These are phyloP conservation scores for Gymnopilus dilepis DNA, from an alignment of 768 basidiomycete species.

Conservation along the genomic window DNA sequence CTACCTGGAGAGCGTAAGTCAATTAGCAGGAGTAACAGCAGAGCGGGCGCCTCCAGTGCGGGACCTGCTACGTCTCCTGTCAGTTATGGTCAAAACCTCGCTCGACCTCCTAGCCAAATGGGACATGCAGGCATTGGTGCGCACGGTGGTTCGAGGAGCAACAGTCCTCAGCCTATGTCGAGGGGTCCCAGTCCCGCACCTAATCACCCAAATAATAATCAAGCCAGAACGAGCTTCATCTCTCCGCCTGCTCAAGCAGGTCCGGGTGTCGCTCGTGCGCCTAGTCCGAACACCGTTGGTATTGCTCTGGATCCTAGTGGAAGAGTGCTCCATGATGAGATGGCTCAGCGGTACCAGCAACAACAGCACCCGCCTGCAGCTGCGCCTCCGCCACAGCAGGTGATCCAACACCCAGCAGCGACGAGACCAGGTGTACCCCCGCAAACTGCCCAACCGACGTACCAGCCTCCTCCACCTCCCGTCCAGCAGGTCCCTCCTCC, in stretches of 20 bases:
- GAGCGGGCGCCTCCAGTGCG: conserved; percentile 25
- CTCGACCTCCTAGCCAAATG: conserved; percentile 59
- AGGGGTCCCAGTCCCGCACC: conserved; percentile 56
- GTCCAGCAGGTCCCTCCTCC: conserved; percentile 26
- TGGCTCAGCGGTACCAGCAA: conserved; percentile 64
- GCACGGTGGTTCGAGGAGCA: conserved; percentile 60
- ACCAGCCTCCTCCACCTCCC: conserved; percentile 35
- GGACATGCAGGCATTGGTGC: conserved; percentile 88
- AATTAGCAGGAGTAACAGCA: conserved; percentile 59
- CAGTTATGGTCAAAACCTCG: conserved; percentile 45
- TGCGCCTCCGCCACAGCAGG: conserved; percentile 38
- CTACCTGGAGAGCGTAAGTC: conserved; percentile 85
- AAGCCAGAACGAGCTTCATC: conserved; percentile 42
- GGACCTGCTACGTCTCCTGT: conserved; percentile 30
- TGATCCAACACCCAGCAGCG: conserved; percentile 28
- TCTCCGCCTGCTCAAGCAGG: conserved; percentile 40
- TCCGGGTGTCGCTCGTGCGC: conserved; percentile 49
- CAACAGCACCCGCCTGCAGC: conserved; percentile 41
- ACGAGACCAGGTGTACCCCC: conserved; percentile 34
- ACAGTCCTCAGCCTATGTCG: conserved; percentile 65
- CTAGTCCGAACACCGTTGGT: conserved; percentile 81
- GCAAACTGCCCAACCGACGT: conserved; percentile 32
- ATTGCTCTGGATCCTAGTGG: conserved; percentile 84
- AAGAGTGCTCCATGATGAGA: conserved; percentile 78
- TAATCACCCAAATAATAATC: conserved; percentile 11